Evolutionary conservation across 2,329 filamentous ascomycete genomes (phyloP), one percentile per base, ranked within the genome.

Genomic region (Arachnopeziza araneosa): DNA sequence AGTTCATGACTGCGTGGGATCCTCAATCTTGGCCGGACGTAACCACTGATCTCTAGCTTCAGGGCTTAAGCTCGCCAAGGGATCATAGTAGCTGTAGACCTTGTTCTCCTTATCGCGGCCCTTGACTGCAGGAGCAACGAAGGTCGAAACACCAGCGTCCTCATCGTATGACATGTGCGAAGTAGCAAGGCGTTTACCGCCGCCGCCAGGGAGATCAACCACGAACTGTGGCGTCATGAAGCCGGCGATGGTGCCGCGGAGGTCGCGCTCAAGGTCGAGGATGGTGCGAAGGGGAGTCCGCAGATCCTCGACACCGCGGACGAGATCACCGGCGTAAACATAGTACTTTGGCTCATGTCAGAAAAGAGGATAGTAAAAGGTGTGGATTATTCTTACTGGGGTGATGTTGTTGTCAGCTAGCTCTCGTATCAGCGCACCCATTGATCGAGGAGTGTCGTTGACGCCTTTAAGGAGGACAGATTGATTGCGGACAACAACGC

Each of bases 321-420:
- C 82, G 79, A 87, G 83, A 69, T 88, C 85, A 53, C 81, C 82
- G 67, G 86, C 83, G 70, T 87, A 88, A 56, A 88, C 80, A 66
- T 88, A 88, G 70, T 87, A 87, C 79, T 84, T 64, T 49, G 50
- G 54, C 26, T 17, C 17, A 10, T 17, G 50, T 52, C 22, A 52
- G 50, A 22, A n/a, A 22, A 22, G 10, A 52, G 24, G 50, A n/a
- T 23, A 30, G 36, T 17, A 19, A 9, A 51, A 50, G 32, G 52
- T 54, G 22, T 26, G n/a, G 48, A 26, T 51, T 9, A 9, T n/a
- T 68, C 79, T 65, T 69, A 83, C 81, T 6, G 84, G 84, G 55
- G 79, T 74, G 53, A 87, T 79, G 51, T 80, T 81, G 61, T 83
- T 81, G 63, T 83, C 78, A 1, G 81, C 79, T 24, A 87, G 75